Percentiles rank a stretch among this genome's conserved stretches.
Conservation (phyloP, 23 red algal species). For the Gracilaria domingensis region DNA sequence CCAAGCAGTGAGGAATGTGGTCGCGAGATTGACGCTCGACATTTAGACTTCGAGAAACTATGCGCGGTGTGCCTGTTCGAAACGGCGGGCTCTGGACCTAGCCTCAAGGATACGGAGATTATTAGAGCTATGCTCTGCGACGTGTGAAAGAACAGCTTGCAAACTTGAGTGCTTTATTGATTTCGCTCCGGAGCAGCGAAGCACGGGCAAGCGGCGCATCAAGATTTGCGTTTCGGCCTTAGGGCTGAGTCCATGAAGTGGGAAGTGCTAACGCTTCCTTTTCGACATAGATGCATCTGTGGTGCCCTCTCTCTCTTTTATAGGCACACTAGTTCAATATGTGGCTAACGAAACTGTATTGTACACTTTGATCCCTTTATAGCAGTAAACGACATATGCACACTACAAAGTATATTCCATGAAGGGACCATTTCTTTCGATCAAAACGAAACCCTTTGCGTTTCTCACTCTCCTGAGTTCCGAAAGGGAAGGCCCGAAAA, state of each 20-base stretch:
- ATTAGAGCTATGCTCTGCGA: constrained; percentile 1
- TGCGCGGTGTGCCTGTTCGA: too few species aligned
- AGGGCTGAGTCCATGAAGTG: not conserved
- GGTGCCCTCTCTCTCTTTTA: too few species aligned
- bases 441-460: constrained; percentile 27
- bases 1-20: constrained; percentile 27
- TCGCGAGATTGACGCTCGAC: constrained; percentile 4
- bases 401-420: constrained; percentile 27
- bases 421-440: constrained; percentile 26
- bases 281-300: too few species aligned
- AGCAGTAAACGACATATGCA: not conserved
- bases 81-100: too few species aligned
- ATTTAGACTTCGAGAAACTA: too few species aligned
- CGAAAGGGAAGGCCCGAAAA: constrained; percentile 17
- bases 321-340: too few species aligned
- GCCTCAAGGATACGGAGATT: too few species aligned
- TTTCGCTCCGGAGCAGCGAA: too few species aligned
- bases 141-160: not conserved
- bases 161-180: too few species aligned
- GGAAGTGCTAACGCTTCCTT: not conserved
- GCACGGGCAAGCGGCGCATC: too few species aligned
- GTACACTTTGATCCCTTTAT: not conserved
- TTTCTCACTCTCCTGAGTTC: constrained; percentile 28
- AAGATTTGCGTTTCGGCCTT: too few species aligned
- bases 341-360: not conserved